Conservation (phyloP, 192 early-diverging fungal genomes). For the Gamsiella multidivaricata region DNA sequence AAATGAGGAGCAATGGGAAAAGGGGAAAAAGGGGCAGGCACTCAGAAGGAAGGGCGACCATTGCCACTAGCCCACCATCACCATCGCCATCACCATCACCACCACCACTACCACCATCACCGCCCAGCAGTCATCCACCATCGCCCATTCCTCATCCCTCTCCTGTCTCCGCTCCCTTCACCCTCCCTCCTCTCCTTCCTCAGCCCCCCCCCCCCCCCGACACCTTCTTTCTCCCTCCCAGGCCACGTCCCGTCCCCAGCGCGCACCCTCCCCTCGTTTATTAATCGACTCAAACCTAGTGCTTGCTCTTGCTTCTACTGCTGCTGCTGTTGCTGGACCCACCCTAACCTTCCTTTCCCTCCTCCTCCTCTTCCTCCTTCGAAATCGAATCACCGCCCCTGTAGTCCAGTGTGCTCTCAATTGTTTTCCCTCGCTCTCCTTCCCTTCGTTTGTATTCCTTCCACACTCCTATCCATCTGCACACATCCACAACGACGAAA, state of each 20-base stretch:
- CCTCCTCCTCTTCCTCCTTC: background rate
- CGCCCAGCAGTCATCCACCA: background rate
- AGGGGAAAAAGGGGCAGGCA: background rate
- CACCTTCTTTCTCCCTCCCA: too few relatives aligned
- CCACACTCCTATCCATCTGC: background rate
- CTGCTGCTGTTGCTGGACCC: background rate
- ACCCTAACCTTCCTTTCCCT: background rate
- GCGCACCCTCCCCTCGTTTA: background rate
- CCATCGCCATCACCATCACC: background rate
- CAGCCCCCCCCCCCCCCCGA: too few relatives aligned
- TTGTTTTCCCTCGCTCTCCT: background rate
- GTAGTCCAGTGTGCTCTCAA: background rate
- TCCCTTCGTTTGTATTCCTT: slow-evolving; percentile 3
- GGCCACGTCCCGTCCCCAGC: background rate
- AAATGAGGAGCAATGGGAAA: too few relatives aligned
- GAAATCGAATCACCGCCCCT: too few relatives aligned
- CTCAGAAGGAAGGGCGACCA: background rate
- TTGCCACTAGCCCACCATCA: background rate
- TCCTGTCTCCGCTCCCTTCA: background rate
- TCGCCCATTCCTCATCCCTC: background rate
- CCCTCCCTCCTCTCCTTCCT: background rate
- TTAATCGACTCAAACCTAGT: slow-evolving; percentile 1
- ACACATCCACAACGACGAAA: too few relatives aligned
- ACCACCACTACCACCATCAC: background rate
- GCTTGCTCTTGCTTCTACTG: too few relatives aligned